Base-by-base conservation (phyloP, 1,139 yeast genomes). In the Suhomyces maxii region DNA sequence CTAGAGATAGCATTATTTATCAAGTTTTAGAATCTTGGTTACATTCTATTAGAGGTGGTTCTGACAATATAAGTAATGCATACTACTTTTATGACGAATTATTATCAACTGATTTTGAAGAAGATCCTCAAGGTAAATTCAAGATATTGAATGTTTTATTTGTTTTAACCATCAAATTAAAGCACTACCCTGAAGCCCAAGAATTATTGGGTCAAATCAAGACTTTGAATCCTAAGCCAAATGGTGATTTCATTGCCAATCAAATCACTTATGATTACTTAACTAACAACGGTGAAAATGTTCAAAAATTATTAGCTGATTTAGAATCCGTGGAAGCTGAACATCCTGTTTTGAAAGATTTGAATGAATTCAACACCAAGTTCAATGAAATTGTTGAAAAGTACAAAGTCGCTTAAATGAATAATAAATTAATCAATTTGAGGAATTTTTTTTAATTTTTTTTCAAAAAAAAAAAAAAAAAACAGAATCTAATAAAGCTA, bases 81-180 rank as follows among this genome's bases (percentile, higher is more conserved):
- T 82, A 77, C 66, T 86, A 84, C 64, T 85, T 86, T 56, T 86
- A 80, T 63, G 93, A 86, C 62, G 95, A 86, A 65, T 71, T 84
- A 46, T 75, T 83, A 45, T 77, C 81, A 40, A 63, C 73, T 26
- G 76, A 72, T 48, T 71, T 69, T 46, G 74, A 71, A 31, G 66
- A 64, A 41, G 78, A 73, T 47, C 52, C 60, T 8, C 63, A 59
- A 39, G 76, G 76, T 31, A 70, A 70, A 52, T 67, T 63, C 51
- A 68, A 64, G 48, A 58, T 70, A 18, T 68, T 74, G 55, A 67
- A 59, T 48, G 62, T 66, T 10, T 64, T 75, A 49, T 71, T 74
- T 44, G 78, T 65, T 9, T 69, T 75, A 58, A 71, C 77, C 7
- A 61, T 75, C 50, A 75, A 75, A 55, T 68, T 75, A 58, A 70